Base-by-base conservation (phyloP, 768 basidiomycete genomes). In the Kwoniella pini region DNA sequence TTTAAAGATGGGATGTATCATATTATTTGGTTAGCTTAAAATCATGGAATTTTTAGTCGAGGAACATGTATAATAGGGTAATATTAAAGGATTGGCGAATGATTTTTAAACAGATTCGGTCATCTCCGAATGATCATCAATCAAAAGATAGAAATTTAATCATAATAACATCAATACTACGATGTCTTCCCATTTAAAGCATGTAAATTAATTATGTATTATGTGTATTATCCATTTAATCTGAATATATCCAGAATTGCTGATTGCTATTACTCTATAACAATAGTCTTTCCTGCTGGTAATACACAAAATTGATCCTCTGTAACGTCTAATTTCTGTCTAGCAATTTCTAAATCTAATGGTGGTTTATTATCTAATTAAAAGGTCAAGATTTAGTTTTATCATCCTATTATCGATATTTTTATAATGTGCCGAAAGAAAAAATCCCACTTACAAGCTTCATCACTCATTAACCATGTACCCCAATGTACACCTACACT, bases 401-500 rank as follows among this genome's bases (percentile, higher is more conserved):
- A 36, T 36, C n/a, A 15, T 36, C 33, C 15, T 36, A 7, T 36
- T 15, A 7, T 36, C 15, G 7, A 15, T 19, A 27, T 22, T 7
- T 19, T 19, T 3, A 39, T 40, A 13, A 53, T 38, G 36, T 2
- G 27, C 39, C 31, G 4, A 54, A 54, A 26, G n/a, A 10, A 6
- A 40, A 11, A 19, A 52, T 33, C 30, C 15, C 2, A 70, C 72
- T 67, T 53, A 74, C 72, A 71, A 28, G 67, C 60, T 53, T 74
- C 72, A 51, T 74, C 72, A 60, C 57, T 61, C 72, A 74, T 74
- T 31, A 71, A 51, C 70, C 70, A 74, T 10, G 76, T 77, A 5
- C 76, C 75, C 72, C 72, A 76, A 57, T 79, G 78, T 1, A 78
- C 77, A 1, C 69, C 77, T 17, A 78, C 68, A 9, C 65, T 63